A percentile compares a stretch with the other conserved stretches of the same genome.
These are phyloP conservation scores for Pseudonitzschia multistriata DNA, from an alignment of 108 stramenopile species.

Conservation along the genomic window DNA sequence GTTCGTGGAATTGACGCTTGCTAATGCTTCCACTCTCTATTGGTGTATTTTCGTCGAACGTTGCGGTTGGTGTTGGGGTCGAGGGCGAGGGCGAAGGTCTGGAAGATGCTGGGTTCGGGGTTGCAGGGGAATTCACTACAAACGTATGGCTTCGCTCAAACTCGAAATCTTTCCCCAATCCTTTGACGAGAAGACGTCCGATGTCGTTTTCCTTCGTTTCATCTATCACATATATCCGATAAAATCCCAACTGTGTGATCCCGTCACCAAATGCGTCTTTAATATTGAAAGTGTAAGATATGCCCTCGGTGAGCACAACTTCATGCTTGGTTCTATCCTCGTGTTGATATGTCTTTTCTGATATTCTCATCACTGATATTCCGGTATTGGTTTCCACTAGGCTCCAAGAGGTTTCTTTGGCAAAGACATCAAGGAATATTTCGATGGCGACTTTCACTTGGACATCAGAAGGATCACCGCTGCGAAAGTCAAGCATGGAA, in stretches of 20 bases:
- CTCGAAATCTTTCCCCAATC: not conserved
- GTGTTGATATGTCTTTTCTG: slow-evolving; percentile 1
- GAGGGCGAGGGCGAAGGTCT: no score
- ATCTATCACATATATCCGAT: slow-evolving; percentile 3
- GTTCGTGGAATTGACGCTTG: no score
- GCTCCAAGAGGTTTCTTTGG: slow-evolving; percentile 15
- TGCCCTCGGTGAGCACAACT: slow-evolving; percentile 7
- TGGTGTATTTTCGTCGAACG: no score
- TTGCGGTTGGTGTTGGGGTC: no score
- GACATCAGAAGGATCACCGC: not conserved
- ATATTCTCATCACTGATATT: not conserved
- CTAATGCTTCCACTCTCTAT: no score
- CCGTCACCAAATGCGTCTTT: slow-evolving; percentile 23
- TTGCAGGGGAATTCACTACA: no score
- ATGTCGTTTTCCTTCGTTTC: not conserved
- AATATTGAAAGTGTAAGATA: slow-evolving; percentile 14
- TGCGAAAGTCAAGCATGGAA: not conserved
- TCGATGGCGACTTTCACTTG: slow-evolving; percentile 1
- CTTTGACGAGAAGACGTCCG: not conserved
- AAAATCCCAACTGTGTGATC: slow-evolving; percentile 12
- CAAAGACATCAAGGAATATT: slow-evolving; percentile 14
- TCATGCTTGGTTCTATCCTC: slow-evolving; percentile 10
- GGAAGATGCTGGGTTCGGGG: no score
- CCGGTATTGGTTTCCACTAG: slow-evolving; percentile 6
- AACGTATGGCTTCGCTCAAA: not conserved